phyloP scores from a whole-genome alignment of 768 basidiomycete genomes.

The Hericium rajendrae region DNA sequence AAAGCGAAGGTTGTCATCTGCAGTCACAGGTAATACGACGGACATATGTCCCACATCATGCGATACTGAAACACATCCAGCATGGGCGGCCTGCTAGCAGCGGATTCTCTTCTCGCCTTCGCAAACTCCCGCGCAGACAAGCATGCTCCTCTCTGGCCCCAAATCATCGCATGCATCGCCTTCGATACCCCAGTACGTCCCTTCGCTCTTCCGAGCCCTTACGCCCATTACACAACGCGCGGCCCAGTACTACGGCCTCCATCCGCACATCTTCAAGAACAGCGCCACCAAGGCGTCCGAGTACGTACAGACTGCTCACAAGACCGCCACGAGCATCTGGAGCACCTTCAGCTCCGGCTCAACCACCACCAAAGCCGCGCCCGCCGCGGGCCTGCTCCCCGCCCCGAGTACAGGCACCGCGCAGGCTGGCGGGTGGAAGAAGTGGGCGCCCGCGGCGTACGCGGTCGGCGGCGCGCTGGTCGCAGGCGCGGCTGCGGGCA shows the following conservation, averaged over 20 bases:
- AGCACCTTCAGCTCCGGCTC: conserved; percentile 38
- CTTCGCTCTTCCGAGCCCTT: not conserved
- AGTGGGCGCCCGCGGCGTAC: conserved; percentile 63
- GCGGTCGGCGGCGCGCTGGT: conserved; percentile 65
- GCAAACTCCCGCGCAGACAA: conserved; percentile 54
- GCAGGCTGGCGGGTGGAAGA: conserved; percentile 34
- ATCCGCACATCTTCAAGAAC: conserved; percentile 82
- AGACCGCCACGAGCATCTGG: conserved; percentile 51
- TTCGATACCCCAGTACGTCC: conserved; percentile 81
- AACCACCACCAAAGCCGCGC: conserved; percentile 19
- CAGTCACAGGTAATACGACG: conserved; percentile 63
- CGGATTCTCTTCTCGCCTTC: conserved; percentile 75
- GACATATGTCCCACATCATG: not conserved
- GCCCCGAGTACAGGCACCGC: not conserved
- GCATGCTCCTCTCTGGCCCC: conserved; percentile 74
- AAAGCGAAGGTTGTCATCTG: conserved; percentile 75
- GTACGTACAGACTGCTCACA: conserved; percentile 57
- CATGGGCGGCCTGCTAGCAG: conserved; percentile 88
- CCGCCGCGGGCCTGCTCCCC: conserved; percentile 17
- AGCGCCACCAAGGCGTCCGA: conserved; percentile 64
- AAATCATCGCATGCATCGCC: conserved; percentile 73
- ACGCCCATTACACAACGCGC: not conserved
- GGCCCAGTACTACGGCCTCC: conserved; percentile 73
- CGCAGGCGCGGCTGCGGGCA: conserved; percentile 77
- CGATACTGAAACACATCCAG: conserved; percentile 28